These are phyloP conservation scores for Beauveria medogensis DNA, from an alignment of 2,329 filamentous ascomycete genomes.

Conservation along the genomic window DNA sequence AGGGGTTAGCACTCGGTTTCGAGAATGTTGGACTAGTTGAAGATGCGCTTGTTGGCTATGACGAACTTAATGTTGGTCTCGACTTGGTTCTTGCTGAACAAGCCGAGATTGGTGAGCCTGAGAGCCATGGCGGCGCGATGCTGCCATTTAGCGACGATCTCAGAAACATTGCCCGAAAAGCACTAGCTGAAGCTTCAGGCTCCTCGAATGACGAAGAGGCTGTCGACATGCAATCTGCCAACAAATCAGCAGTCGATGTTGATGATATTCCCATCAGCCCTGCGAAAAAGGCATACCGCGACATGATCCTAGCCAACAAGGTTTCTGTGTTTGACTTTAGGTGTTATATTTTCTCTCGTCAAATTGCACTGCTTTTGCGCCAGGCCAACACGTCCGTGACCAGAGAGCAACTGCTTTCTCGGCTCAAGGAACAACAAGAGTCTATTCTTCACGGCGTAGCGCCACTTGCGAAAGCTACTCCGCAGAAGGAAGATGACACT, in stretches of 20 bases:
- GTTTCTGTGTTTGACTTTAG: conserved; percentile 95
- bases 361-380: conserved; percentile 72
- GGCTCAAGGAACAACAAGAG: conserved; percentile 55
- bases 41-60: conserved; percentile 89
- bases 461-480: conserved; percentile 36
- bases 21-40: conserved; percentile 95
- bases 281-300: conserved; percentile 73
- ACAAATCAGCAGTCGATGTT: conserved; percentile 30
- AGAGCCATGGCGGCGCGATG: conserved; percentile 65
- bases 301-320: conserved; percentile 86
- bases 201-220: conserved; percentile 32
- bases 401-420: conserved; percentile 52
- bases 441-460: conserved; percentile 50
- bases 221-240: conserved; percentile 42
- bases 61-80: conserved; percentile 82
- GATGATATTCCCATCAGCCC: conserved; percentile 55
- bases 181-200: conserved; percentile 32
- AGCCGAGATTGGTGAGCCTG: conserved; percentile 45
- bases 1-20: conserved; percentile 86
- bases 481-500: conserved; percentile 47
- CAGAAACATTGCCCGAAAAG: conserved; percentile 47
- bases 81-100: conserved; percentile 77
- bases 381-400: conserved; percentile 67
- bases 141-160: conserved; percentile 67
- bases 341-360: conserved; percentile 86